phyloP scores from a whole-genome alignment of 345 rosid species.

The Bruguiera sexangula region DNA sequence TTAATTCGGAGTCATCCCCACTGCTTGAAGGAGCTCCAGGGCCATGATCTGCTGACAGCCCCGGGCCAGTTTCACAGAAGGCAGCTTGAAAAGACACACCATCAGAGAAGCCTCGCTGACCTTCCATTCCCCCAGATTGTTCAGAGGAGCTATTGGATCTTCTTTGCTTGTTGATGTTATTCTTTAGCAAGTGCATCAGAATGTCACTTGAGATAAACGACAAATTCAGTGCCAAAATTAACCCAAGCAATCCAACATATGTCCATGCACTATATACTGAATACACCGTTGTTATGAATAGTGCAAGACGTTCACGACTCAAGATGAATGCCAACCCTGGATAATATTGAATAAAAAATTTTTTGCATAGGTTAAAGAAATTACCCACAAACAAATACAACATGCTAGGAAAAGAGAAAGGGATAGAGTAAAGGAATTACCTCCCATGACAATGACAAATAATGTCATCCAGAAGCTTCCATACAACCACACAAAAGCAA shows the following conservation, averaged over 20 bases:
- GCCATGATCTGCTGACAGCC: constrained; percentile 57
- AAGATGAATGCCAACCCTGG: constrained; percentile 71
- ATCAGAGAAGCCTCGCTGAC: constrained; percentile 34
- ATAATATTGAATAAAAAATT: constrained; percentile 12
- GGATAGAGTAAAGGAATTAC: constrained; percentile 33
- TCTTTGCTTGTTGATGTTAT: constrained; percentile 51
- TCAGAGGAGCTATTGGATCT: constrained; percentile 38
- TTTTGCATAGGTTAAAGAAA: constrained; percentile 9
- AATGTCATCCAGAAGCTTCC: constrained; percentile 95
- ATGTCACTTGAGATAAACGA: constrained; percentile 91
- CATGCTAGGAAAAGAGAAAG: constrained; percentile 1
- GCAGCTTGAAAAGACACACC: constrained; percentile 52
- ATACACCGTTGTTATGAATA: constrained; percentile 55
- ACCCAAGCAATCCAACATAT: constrained; percentile 79
- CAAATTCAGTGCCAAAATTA: constrained; percentile 75
- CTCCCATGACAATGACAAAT: constrained; percentile 58
- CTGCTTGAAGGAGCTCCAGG: constrained; percentile 86
- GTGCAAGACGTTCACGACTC: constrained; percentile 68
- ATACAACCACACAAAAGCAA: constrained; percentile 72
- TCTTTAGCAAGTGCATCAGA: constrained; percentile 67
- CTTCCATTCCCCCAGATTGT: constrained; percentile 46
- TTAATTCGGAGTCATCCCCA: constrained; percentile 71
- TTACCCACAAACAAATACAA: constrained; percentile 5
- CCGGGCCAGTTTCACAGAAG: constrained; percentile 56
- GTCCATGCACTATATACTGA: constrained; percentile 83